A percentile compares a stretch with the other conserved stretches of the same genome.
phyloP scores from a whole-genome alignment of 805 yeast genomes.

The Gaillardinia entomophila region DNA sequence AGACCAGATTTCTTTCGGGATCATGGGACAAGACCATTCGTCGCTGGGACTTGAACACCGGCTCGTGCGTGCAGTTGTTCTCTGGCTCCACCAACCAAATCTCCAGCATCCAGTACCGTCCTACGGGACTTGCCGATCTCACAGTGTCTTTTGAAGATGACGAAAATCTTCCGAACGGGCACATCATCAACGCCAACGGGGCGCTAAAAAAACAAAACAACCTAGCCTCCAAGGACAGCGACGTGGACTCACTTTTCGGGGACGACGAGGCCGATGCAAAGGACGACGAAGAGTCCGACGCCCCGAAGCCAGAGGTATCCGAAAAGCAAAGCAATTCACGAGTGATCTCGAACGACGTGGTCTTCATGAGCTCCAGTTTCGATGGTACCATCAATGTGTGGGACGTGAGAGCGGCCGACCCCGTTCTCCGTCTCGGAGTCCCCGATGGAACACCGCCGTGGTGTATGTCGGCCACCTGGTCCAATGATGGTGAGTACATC shows the following conservation, averaged over 20 bases:
- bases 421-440: slow-evolving; percentile 46
- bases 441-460: slow-evolving; percentile 82
- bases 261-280: slow-evolving; percentile 28
- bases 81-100: slow-evolving; percentile 69
- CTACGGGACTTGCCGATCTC: slow-evolving; percentile 45
- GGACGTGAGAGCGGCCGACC: slow-evolving; percentile 58
- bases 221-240: slow-evolving; percentile 20
- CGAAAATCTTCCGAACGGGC: not conserved
- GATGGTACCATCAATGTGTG: slow-evolving; percentile 80
- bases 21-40: slow-evolving; percentile 82
- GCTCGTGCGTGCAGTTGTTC: slow-evolving; percentile 45
- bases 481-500: slow-evolving; percentile 69
- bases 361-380: slow-evolving; percentile 74
- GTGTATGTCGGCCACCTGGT: slow-evolving; percentile 90
- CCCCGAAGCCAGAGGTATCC: not conserved
- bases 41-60: slow-evolving; percentile 84
- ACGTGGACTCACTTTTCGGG: slow-evolving; percentile 45
- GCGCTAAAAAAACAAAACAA: slow-evolving; percentile 5
- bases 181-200: slow-evolving; percentile 8
- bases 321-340: slow-evolving; percentile 1
- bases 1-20: slow-evolving; percentile 68
- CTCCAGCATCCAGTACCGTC: slow-evolving; percentile 68
- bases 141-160: slow-evolving; percentile 18
- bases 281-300: slow-evolving; percentile 8
- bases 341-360: slow-evolving; percentile 29